Base-by-base conservation (phyloP, 2,329 filamentous ascomycete species). In the Neonectria coccinea region DNA sequence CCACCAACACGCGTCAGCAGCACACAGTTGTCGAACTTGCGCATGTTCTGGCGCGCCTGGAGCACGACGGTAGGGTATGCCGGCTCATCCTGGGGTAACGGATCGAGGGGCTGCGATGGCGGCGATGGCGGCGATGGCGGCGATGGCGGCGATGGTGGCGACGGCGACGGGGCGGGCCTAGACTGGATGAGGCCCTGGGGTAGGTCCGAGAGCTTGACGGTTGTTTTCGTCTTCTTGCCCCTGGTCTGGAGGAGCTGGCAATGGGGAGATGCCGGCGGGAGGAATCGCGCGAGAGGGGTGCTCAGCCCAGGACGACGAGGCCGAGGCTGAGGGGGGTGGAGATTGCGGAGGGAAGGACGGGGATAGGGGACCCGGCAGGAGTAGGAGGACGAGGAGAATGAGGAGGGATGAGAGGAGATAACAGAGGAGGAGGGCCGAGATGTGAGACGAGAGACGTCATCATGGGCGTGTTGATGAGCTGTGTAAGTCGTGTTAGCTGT, bases 1-100 rank as follows among this genome's bases (percentile, higher is more conserved):
- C 94, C 91, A 60, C 96, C 96, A 29, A 99, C 94, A 61, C 95
- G 89, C 4, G 96, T 99, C 64, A 99, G 82, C 8, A 99, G 79
- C 42, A 99, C 92, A 79, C 95, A 98, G 73, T 97, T 93, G 73
- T 90, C 88, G 80, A 97, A 97, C 74, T 91, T 94, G 70, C 89
- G 86, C 91, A 98, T 97, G 80, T 97, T 97, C 70, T 90, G 92
- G 61, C 89, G 88, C 29, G 93, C 95, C 77, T 97, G 94, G 75
- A 93, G 88, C 62, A 98, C 83, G 52, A 98, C 92, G n/a, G 93
- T 92, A 16, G 96, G 94, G 78, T 97, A 97, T 5, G 81, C 75
- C 16, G 87, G 80, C 59, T 82, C 79, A 66, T 82, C 76, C 59
- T 82, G 73, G 31, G 89, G 78, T 41, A 74, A 61, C 6, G 45